Conservation (phyloP, 768 basidiomycete species). For the Macrolepiota dolichaula region DNA sequence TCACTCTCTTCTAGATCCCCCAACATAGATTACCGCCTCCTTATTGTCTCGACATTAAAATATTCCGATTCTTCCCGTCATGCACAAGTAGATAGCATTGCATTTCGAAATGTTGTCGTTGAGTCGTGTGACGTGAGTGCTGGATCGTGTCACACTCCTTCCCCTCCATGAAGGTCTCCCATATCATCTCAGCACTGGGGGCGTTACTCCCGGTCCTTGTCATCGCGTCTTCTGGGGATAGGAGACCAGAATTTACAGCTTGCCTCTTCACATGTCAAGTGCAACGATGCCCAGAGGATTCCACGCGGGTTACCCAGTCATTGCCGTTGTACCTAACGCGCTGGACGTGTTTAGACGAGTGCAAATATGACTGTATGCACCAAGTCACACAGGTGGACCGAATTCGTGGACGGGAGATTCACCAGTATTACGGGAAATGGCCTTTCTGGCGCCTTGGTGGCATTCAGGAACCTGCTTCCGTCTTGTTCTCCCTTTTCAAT, state of each 20-base stretch:
- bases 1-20: too few relatives aligned
- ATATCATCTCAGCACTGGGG: neutral
- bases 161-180: neutral
- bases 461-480: slow-evolving; percentile 93
- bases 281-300: slow-evolving; percentile 33
- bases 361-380: slow-evolving; percentile 90
- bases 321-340: slow-evolving; percentile 61
- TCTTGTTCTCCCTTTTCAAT: slow-evolving; percentile 86
- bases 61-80: too few relatives aligned
- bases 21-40: too few relatives aligned
- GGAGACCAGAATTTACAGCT: slow-evolving; percentile 44
- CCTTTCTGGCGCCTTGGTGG: slow-evolving; percentile 88
- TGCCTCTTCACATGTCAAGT: slow-evolving; percentile 47
- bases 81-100: too few relatives aligned
- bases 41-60: too few relatives aligned
- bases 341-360: slow-evolving; percentile 90
- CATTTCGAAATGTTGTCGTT: too few relatives aligned
- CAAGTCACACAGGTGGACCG: slow-evolving; percentile 58
- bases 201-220: slow-evolving; percentile 5
- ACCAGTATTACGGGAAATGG: slow-evolving; percentile 97
- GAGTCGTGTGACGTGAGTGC: neutral
- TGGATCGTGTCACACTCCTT: neutral
- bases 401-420: slow-evolving; percentile 36
- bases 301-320: slow-evolving; percentile 34
- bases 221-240: slow-evolving; percentile 62